Percentiles rank a stretch among this genome's conserved stretches.
These are phyloP conservation scores for Pythium pyrilobum DNA, from an alignment of 352 stramenopile genomes.

Conservation along the genomic window DNA sequence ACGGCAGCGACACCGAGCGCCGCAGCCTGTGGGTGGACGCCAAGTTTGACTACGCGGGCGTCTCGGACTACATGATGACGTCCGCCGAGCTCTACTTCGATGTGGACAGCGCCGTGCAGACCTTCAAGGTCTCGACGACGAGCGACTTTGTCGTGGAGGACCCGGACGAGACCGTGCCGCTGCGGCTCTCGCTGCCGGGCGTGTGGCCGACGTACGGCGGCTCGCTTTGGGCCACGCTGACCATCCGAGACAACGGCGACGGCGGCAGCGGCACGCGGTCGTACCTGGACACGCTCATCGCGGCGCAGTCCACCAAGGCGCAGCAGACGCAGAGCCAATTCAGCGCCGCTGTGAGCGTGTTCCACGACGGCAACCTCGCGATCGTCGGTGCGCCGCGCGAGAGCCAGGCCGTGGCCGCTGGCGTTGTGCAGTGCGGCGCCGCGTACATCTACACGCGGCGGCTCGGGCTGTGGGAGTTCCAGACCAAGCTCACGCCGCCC, in stretches of 20 bases:
- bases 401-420: slow-evolving; percentile 16
- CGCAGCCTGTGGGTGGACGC: slow-evolving; percentile 73
- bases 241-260: slow-evolving; percentile 90
- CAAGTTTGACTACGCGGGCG: slow-evolving; percentile 86
- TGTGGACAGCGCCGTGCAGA: slow-evolving; percentile 31
- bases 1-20: slow-evolving; percentile 72
- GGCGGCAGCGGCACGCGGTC: slow-evolving; percentile 73
- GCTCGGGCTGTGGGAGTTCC: slow-evolving; percentile 63
- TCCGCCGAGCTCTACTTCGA: slow-evolving; percentile 66
- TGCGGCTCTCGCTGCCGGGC: slow-evolving; percentile 89
- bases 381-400: slow-evolving; percentile 59
- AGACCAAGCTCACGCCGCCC: slow-evolving; percentile 40
- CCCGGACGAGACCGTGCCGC: slow-evolving; percentile 86
- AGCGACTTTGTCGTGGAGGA: slow-evolving; percentile 89
- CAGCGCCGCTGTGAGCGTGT: slow-evolving; percentile 53
- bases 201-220: slow-evolving; percentile 90
- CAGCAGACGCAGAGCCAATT: slow-evolving; percentile 42
- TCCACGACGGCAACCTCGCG: slow-evolving; percentile 56
- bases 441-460: slow-evolving; percentile 64
- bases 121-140: slow-evolving; percentile 82
- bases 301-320: slow-evolving; percentile 10
- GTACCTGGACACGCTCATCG: slow-evolving; percentile 55
- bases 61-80: slow-evolving; percentile 85
- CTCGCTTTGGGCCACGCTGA: slow-evolving; percentile 81
- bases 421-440: slow-evolving; percentile 40